phyloP scores from a whole-genome alignment of 1,139 yeast genomes.

The Scheffersomyces lignicola region DNA sequence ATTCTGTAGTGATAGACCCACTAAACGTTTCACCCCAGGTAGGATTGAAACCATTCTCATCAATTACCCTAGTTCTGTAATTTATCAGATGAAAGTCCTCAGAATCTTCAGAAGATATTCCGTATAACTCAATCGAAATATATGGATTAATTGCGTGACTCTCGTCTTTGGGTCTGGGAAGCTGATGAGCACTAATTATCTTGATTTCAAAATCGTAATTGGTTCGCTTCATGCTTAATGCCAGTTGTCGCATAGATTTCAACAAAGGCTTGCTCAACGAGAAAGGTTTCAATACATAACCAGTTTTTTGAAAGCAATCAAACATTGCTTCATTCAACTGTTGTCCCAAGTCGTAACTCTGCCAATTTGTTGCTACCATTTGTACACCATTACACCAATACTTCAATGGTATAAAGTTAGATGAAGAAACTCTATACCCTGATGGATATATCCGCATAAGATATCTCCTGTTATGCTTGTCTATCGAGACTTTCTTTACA shows the following conservation, averaged over 20 bases:
- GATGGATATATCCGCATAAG: conserved; percentile 90
- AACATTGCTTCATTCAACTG: conserved; percentile 89
- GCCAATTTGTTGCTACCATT: conserved; percentile 98
- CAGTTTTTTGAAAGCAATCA: conserved; percentile 54
- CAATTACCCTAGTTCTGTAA: conserved; percentile 36
- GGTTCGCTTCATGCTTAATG: conserved; percentile 5
- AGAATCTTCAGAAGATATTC: conserved; percentile 32
- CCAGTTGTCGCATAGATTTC: conserved; percentile 19
- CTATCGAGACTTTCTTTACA: conserved; percentile 50
- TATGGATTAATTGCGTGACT: conserved; percentile 54
- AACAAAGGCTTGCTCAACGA: conserved; percentile 36
- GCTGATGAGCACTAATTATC: conserved; percentile 80
- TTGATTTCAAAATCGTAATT: conserved; percentile 33
- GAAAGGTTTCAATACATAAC: conserved; percentile 77
- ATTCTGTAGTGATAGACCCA: conserved; percentile 40
- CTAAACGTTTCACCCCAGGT: conserved; percentile 63
- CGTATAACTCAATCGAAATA: conserved; percentile 57
- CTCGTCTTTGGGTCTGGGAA: conserved; percentile 59
- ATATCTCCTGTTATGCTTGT: conserved; percentile 74
- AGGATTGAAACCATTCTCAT: conserved; percentile 83
- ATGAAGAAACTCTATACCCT: conserved; percentile 68
- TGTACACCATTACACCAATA: conserved; percentile 89
- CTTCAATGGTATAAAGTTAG: conserved; percentile 74
- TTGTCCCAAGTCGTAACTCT: conserved; percentile 85
- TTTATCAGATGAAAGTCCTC: conserved; percentile 13